Conservation (phyloP, 306 rosid genomes). For the Mucuna pruriens region DNA sequence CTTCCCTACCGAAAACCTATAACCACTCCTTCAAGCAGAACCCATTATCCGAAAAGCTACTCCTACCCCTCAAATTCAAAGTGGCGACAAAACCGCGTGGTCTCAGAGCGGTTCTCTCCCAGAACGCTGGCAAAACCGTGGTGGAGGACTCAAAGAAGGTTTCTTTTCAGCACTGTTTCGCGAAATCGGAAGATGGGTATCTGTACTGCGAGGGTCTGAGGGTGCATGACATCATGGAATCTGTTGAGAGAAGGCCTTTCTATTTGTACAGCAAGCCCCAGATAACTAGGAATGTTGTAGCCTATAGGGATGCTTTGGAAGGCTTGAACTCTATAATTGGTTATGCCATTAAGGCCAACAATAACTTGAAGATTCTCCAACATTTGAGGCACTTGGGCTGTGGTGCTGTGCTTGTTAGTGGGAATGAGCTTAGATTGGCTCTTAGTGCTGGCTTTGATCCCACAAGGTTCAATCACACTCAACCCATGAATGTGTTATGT, state of each 20-base stretch:
- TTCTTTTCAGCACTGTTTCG: conserved; percentile 73
- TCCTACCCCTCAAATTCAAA: conserved; percentile 44
- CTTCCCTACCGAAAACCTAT: conserved; percentile 48
- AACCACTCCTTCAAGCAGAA: conserved; percentile 41
- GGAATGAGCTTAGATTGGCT: conserved; percentile 85
- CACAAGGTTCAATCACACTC: conserved; percentile 55
- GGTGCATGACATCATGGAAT: conserved; percentile 86
- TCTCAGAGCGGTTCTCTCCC: conserved; percentile 71
- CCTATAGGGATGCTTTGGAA: conserved; percentile 79
- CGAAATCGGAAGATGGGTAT: conserved; percentile 82
- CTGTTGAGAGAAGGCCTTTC: conserved; percentile 88
- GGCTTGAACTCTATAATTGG: conserved; percentile 80
- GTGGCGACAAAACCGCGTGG: conserved; percentile 34
- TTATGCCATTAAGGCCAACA: conserved; percentile 93
- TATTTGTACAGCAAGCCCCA: conserved; percentile 91
- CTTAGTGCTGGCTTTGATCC: conserved; percentile 90
- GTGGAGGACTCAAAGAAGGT: conserved; percentile 37
- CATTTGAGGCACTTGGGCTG: conserved; percentile 87
- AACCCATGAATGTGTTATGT: not conserved
- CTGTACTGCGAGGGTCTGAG: conserved; percentile 69
- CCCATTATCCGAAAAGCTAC: conserved; percentile 45
- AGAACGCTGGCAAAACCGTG: conserved; percentile 49
- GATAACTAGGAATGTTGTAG: conserved; percentile 82
- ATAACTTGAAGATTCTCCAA: conserved; percentile 85
- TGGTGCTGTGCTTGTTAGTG: conserved; percentile 98